Percentiles rank a stretch among this genome's conserved stretches.
These are phyloP conservation scores for Kalmanozyma brasiliensis DNA, from an alignment of 1,284 basidiomycete genomes.

Conservation along the genomic window DNA sequence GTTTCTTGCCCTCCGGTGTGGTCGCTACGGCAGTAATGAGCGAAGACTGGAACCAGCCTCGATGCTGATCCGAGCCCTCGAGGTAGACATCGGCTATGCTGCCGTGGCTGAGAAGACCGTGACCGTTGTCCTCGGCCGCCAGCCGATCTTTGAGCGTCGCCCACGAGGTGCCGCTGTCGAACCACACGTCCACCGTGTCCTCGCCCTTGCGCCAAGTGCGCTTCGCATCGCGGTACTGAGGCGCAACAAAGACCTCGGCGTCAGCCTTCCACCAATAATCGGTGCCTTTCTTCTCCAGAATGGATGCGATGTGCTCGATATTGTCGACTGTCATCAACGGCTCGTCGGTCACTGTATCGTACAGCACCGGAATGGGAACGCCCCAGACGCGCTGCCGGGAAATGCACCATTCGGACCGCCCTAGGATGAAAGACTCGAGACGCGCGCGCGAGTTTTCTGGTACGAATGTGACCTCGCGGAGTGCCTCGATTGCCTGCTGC, in stretches of 20 bases:
- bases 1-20: slow-evolving; percentile 49
- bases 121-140: slow-evolving; percentile 4
- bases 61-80: slow-evolving; percentile 96
- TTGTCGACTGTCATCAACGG: slow-evolving; percentile 76
- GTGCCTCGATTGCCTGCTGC: slow-evolving; percentile 77
- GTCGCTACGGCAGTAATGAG: slow-evolving; percentile 82
- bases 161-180: slow-evolving; percentile 97
- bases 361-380: slow-evolving; percentile 91
- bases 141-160: slow-evolving; percentile 74
- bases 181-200: slow-evolving; percentile 99
- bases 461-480: slow-evolving; percentile 80
- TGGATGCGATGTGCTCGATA: slow-evolving; percentile 80
- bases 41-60: slow-evolving; percentile 99
- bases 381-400: slow-evolving; percentile 98
- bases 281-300: slow-evolving; percentile 79
- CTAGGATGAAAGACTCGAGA: slow-evolving; percentile 83
- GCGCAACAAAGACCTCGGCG: slow-evolving; percentile 77
- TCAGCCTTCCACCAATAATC: slow-evolving; percentile 92
- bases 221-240: slow-evolving; percentile 37
- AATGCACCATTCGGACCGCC: slow-evolving; percentile 98
- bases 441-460: slow-evolving; percentile 73
- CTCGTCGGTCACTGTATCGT: slow-evolving; percentile 76
- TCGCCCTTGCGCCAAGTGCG: slow-evolving; percentile 71
- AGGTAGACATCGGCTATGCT: slow-evolving; percentile 84
- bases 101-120: not conserved